phyloP scores from a whole-genome alignment of 805 yeast species.

The Debaryomyces prosopidis region DNA sequence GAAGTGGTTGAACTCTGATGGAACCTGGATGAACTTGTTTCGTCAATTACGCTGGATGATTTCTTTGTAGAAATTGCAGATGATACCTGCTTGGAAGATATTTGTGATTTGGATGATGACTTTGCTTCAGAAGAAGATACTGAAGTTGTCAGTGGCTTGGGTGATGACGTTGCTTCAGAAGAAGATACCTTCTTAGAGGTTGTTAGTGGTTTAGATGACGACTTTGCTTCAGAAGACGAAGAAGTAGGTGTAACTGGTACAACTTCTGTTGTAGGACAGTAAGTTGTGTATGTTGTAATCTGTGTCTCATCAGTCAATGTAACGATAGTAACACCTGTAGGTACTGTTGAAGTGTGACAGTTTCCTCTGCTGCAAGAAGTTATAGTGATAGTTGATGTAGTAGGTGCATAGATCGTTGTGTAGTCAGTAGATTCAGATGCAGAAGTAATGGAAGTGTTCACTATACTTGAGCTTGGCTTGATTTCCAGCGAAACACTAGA shows the following conservation, averaged over 20 bases:
- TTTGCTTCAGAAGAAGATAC: neutral
- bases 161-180: neutral
- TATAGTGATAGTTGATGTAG: slow-evolving; percentile 11
- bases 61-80: neutral
- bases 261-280: slow-evolving; percentile 15
- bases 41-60: neutral
- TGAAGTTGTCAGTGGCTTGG: too few relatives aligned
- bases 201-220: neutral
- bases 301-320: slow-evolving; percentile 9
- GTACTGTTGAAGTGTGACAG: slow-evolving; percentile 16
- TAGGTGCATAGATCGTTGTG: slow-evolving; percentile 17
- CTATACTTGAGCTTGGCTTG: neutral
- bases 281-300: slow-evolving; percentile 15
- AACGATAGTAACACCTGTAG: slow-evolving; percentile 23
- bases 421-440: neutral
- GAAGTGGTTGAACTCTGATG: neutral
- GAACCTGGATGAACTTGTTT: neutral
- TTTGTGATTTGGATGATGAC: neutral
- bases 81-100: too few relatives aligned
- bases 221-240: neutral
- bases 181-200: neutral
- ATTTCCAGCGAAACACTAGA: neutral
- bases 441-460: neutral
- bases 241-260: neutral
- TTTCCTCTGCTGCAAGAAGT: slow-evolving; percentile 7